A percentile compares a stretch with the other conserved stretches of the same genome.
Conservation (phyloP, 2,329 filamentous ascomycete genomes). For the Emydomyces testavorans region DNA sequence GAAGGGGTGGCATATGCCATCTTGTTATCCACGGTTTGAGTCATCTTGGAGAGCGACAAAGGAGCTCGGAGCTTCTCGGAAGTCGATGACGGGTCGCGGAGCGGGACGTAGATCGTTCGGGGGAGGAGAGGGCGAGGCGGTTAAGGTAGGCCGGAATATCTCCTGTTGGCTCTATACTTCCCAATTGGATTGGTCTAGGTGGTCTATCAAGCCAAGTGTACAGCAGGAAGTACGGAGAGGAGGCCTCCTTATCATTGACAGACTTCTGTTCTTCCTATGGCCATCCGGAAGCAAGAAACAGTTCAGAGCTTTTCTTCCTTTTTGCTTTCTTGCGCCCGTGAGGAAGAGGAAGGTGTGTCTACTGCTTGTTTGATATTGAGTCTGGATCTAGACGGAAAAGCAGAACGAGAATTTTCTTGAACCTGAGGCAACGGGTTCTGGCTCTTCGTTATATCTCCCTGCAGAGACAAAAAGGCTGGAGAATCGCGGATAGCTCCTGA, state of each 20-base stretch:
- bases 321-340: background rate
- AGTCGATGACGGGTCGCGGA: slow-evolving; percentile 4
- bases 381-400: slow-evolving; percentile 3
- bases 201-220: slow-evolving; percentile 9
- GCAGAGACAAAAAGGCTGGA: background rate
- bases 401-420: background rate
- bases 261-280: background rate
- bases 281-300: slow-evolving; percentile 7
- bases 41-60: slow-evolving; percentile 1
- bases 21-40: slow-evolving; percentile 9
- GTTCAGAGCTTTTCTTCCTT: background rate
- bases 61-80: background rate
- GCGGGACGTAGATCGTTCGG: slow-evolving; percentile 6
- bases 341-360: background rate
- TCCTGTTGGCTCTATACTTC: slow-evolving; percentile 6
- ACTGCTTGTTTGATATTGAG: slow-evolving; percentile 7
- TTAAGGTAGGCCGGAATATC: background rate
- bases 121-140: background rate
- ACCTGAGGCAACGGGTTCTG: background rate
- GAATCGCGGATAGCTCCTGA: background rate
- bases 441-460: too few relatives aligned
- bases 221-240: slow-evolving; percentile 9
- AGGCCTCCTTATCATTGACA: background rate
- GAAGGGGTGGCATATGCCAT: slow-evolving; percentile 27
- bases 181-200: slow-evolving; percentile 5